Percentiles rank a stretch among this genome's conserved stretches.
Conservation (phyloP, 202 grass and related monocot species). For the Setaria viridis region DNA sequence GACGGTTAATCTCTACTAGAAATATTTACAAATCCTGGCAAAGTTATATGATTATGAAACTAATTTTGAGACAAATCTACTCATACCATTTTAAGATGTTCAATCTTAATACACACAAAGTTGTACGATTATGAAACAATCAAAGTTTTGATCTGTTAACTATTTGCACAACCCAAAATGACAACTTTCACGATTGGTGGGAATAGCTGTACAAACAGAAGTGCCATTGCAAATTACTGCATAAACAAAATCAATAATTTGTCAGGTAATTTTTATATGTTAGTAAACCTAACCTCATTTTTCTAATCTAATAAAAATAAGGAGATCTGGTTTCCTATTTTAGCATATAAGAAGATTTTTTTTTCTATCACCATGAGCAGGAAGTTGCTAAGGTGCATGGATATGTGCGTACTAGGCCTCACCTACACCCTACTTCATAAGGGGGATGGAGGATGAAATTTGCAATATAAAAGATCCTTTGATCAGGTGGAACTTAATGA, state of each 20-base stretch:
- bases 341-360: not conserved
- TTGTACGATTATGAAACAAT: not conserved
- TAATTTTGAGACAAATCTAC: too few species aligned
- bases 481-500: not conserved
- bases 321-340: slow-evolving; percentile 1
- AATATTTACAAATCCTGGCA: too few species aligned
- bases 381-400: not conserved
- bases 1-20: too few species aligned
- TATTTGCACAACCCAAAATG: slow-evolving; percentile 3
- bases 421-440: not conserved
- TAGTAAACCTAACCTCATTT: not conserved
- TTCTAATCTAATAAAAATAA: not conserved
- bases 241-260: not conserved
- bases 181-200: not conserved
- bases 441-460: not conserved
- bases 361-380: not conserved
- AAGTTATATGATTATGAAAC: too few species aligned
- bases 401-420: not conserved
- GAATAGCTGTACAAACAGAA: not conserved
- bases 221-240: not conserved
- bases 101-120: too few species aligned
- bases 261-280: not conserved
- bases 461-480: not conserved
- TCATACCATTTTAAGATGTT: too few species aligned
- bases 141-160: not conserved